phyloP scores from a whole-genome alignment of 2,329 filamentous ascomycete species.

The Orbilia ellipsospora region DNA sequence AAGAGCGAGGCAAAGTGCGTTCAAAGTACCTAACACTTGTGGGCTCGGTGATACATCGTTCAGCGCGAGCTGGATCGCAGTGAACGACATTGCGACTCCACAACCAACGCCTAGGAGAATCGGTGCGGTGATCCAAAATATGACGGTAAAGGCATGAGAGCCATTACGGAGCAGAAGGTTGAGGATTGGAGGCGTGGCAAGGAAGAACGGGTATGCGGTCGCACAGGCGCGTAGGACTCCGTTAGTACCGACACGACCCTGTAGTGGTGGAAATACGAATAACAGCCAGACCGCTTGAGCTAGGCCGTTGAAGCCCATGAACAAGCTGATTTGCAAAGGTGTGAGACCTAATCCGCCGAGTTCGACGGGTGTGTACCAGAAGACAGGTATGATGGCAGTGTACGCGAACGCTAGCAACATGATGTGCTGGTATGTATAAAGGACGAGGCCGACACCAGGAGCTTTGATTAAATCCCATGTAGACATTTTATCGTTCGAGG shows the following conservation, averaged over 20 bases:
- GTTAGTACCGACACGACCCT: constrained; percentile 74
- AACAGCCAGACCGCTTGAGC: constrained; percentile 79
- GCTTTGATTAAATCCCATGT: constrained; percentile 70
- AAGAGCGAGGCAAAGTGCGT: constrained; percentile 74
- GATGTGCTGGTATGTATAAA: constrained; percentile 74
- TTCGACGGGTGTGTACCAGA: constrained; percentile 72
- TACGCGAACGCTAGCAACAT: constrained; percentile 77
- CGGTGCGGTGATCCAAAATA: constrained; percentile 71
- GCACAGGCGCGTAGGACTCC: constrained; percentile 72
- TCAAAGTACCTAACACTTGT: constrained; percentile 75
- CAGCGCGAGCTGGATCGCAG: constrained; percentile 76
- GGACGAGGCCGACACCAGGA: constrained; percentile 74
- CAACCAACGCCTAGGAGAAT: constrained; percentile 68
- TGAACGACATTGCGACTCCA: constrained; percentile 76
- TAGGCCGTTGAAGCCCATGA: constrained; percentile 73
- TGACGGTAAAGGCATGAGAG: constrained; percentile 60
- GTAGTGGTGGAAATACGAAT: constrained; percentile 75
- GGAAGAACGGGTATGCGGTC: constrained; percentile 73
- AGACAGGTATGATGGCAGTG: constrained; percentile 76
- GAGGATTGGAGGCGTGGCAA: constrained; percentile 68
- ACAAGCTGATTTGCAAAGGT: constrained; percentile 72
- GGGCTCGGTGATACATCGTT: constrained; percentile 78
- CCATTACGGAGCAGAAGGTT: constrained; percentile 69
- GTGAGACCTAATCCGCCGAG: constrained; percentile 75
- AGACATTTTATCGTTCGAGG: constrained; percentile 62